Evolutionary conservation across 495 filamentous ascomycete genomes (phyloP), one percentile per base, ranked within the genome.

Genomic region (Achaetomiella virescens): DNA sequence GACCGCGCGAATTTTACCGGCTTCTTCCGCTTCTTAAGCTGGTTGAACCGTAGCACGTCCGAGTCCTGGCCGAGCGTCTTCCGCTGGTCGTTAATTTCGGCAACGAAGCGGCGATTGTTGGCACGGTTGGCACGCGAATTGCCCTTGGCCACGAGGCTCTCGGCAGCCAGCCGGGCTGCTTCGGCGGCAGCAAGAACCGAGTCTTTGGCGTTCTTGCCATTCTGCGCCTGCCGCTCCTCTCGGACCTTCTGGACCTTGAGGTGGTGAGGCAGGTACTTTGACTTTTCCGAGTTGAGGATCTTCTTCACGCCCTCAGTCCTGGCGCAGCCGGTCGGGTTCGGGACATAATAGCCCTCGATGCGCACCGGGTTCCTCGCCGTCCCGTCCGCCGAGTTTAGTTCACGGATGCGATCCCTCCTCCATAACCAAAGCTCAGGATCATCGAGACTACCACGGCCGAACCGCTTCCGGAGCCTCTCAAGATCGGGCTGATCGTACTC

Each of bases 11-110:
- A 99, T 65, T 93, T 92, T 52, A 99, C 93, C 0, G 92, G 91
- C 75, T 99, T 99, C 84, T 97, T 97, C 46, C 93, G 85, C 70
- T 97, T 99, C 78, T 97, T 97, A 38, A 99, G 84, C 75, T 97
- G 95, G 70, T 99, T 99, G 81, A 99, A 99, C 20, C 91, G 86
- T 57, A 99, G 79, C 42, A 88, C 88, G 63, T 95, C 91, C 33
- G 88, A 86, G 48, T 95, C 89, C 35, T 87, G 89, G 20, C 86
- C 84, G 50, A 96, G 81, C 33, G 85, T 87, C 68, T 89, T 89
- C 70, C 93, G 92, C 66, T 96, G 90, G 14, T 90, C 90, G 64
- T 93, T 91, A 63, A 98, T 88, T 60, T 97, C 92, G 20, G 91
- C 91, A 45, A 95, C 90, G 42, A 91, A 83, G 36, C 92, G 87